Evolutionary conservation across 495 filamentous ascomycete species (phyloP).

Genomic region (Daldinia loculata): DNA sequence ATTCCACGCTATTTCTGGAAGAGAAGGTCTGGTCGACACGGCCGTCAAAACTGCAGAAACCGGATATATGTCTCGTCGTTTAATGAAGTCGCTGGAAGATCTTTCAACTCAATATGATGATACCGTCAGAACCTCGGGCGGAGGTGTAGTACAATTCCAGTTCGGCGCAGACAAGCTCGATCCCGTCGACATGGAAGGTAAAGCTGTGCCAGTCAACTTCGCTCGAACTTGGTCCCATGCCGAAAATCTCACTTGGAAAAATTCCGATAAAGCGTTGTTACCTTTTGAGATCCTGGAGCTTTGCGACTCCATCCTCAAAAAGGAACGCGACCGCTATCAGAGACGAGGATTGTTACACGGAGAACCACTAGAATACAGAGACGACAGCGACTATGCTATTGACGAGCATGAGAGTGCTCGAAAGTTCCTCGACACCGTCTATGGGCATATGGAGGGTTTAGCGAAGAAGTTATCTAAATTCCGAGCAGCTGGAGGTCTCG

Average conservation of each 20-base stretch:
- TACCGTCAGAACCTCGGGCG: slow-evolving; percentile 88
- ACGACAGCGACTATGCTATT: slow-evolving; percentile 69
- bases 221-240: slow-evolving; percentile 90
- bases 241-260: slow-evolving; percentile 79
- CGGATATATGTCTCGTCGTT: slow-evolving; percentile 96
- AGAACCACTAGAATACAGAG: slow-evolving; percentile 67
- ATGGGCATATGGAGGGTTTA: slow-evolving; percentile 67
- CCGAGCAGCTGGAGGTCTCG: slow-evolving; percentile 54
- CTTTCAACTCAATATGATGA: slow-evolving; percentile 90
- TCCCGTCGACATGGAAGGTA: slow-evolving; percentile 96
- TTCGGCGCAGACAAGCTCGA: slow-evolving; percentile 96
- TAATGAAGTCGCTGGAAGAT: slow-evolving; percentile 99
- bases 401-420: slow-evolving; percentile 88
- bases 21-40: slow-evolving; percentile 99
- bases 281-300: slow-evolving; percentile 76
- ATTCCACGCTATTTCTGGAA: slow-evolving; percentile 97
- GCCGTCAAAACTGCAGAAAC: slow-evolving; percentile 99
- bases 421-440: slow-evolving; percentile 80
- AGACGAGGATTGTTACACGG: slow-evolving; percentile 63
- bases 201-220: slow-evolving; percentile 91
- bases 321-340: slow-evolving; percentile 69
- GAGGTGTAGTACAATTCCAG: slow-evolving; percentile 91
- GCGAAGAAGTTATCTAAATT: slow-evolving; percentile 60
- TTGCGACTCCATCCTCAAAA: slow-evolving; percentile 69
- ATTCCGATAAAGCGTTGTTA: slow-evolving; percentile 72